A percentile compares a stretch with the other conserved stretches of the same genome.
Conservation (phyloP, 345 rosid species). For the Hypericum perforatum region DNA sequence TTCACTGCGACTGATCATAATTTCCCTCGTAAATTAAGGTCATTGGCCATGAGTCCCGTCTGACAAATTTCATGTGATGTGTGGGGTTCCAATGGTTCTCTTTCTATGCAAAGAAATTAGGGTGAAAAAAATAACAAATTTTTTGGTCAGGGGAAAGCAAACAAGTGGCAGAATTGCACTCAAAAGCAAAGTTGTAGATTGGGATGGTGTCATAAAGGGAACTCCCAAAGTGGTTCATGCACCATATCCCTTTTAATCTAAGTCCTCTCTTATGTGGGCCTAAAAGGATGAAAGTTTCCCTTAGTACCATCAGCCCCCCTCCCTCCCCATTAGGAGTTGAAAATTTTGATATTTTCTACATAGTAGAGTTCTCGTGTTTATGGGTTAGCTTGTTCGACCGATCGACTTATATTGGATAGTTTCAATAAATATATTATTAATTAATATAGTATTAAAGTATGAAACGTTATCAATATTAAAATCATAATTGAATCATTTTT, state of each 20-base stretch:
- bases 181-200: background rate
- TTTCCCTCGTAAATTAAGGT: background rate
- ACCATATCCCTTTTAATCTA: background rate
- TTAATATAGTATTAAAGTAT: no score
- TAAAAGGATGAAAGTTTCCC: background rate
- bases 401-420: no score
- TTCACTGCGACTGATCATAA: background rate
- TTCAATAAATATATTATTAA: no score
- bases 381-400: no score
- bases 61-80: constrained; percentile 18
- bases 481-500: no score
- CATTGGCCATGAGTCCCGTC: background rate
- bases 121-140: background rate
- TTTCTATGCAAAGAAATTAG: background rate
- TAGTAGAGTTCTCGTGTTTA: no score
- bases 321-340: no score
- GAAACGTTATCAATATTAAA: no score
- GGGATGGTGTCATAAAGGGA: background rate
- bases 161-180: background rate
- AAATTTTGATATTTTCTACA: no score
- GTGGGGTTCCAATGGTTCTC: constrained; percentile 13
- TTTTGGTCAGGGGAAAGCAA: no score
- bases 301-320: no score
- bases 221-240: background rate
- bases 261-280: background rate